phyloP scores from a whole-genome alignment of 192 early-diverging fungal genomes.

The Helicostylum pulchrum region DNA sequence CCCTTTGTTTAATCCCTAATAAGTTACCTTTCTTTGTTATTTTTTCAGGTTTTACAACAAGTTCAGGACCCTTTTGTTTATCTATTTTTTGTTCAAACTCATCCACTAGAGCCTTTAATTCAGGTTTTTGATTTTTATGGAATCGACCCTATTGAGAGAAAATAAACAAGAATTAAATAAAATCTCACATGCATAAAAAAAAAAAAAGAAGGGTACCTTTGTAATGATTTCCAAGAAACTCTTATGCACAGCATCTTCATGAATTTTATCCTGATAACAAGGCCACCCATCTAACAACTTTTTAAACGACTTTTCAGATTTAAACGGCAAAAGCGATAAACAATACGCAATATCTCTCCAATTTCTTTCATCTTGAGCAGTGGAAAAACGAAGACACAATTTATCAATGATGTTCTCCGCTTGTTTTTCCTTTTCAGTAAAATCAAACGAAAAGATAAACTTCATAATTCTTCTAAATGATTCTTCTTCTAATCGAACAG shows the following conservation, averaged over 20 bases:
- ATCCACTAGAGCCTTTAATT: conserved; percentile 76
- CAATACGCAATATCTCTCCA: conserved; percentile 96
- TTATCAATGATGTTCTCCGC: conserved; percentile 95
- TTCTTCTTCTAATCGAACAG: conserved; percentile 72
- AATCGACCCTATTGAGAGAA: conserved; percentile 46
- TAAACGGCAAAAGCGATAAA: conserved; percentile 84
- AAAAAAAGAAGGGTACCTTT: conserved; percentile 52
- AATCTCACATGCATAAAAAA: neutral
- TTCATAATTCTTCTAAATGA: conserved; percentile 89
- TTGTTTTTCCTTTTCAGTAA: conserved; percentile 90
- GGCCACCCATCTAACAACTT: conserved; percentile 82
- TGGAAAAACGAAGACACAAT: conserved; percentile 91
- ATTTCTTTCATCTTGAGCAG: conserved; percentile 67
- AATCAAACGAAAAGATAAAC: conserved; percentile 81
- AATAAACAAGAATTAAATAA: neutral
- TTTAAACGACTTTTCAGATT: conserved; percentile 81
- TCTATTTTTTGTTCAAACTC: conserved; percentile 82
- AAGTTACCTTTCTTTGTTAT: neutral
- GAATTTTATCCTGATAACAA: conserved; percentile 88
- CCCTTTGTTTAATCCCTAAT: neutral
- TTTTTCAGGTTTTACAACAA: conserved; percentile 2
- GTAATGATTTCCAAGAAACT: conserved; percentile 80
- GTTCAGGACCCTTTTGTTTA: conserved; percentile 36
- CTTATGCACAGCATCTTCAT: conserved; percentile 82
- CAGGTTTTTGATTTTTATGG: conserved; percentile 64